These are phyloP conservation scores for Fusarium duplospermum DNA, from an alignment of 2,329 filamentous ascomycete species.

Conservation along the genomic window DNA sequence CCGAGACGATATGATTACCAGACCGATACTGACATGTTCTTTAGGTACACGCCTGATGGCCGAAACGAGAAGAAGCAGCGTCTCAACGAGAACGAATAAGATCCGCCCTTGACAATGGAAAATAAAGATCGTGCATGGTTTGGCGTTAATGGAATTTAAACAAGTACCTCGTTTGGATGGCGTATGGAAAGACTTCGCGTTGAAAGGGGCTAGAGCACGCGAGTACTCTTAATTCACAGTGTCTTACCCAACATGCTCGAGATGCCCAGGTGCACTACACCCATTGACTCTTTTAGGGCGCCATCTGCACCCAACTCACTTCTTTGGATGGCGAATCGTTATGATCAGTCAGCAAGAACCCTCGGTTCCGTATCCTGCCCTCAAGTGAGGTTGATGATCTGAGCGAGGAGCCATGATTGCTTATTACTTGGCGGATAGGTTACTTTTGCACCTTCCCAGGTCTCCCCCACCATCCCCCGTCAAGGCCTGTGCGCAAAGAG, in stretches of 20 bases:
- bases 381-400: not conserved
- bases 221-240: constrained; percentile 25
- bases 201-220: constrained; percentile 31
- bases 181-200: constrained; percentile 44
- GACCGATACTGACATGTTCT: constrained; percentile 18
- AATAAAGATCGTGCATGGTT: constrained; percentile 44
- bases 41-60: constrained; percentile 71
- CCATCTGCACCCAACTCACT: not conserved
- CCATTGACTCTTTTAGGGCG: not conserved
- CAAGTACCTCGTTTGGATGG: constrained; percentile 42
- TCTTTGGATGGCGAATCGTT: not conserved
- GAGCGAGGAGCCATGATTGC: not conserved
- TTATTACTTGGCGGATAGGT: not conserved
- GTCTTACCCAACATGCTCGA: constrained; percentile 12
- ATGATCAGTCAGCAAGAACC: not conserved
- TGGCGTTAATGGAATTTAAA: constrained; percentile 49
- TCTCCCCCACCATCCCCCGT: not conserved
- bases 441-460: not conserved
- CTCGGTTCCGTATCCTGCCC: not conserved
- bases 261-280: constrained; percentile 2
- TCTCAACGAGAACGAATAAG: constrained; percentile 51
- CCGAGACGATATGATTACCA: not conserved
- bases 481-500: constrained; percentile 38
- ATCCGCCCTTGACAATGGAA: constrained; percentile 9
- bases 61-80: constrained; percentile 70